Conservation (phyloP, 2,329 filamentous ascomycete species). For the Thielaviopsis euricoi region DNA sequence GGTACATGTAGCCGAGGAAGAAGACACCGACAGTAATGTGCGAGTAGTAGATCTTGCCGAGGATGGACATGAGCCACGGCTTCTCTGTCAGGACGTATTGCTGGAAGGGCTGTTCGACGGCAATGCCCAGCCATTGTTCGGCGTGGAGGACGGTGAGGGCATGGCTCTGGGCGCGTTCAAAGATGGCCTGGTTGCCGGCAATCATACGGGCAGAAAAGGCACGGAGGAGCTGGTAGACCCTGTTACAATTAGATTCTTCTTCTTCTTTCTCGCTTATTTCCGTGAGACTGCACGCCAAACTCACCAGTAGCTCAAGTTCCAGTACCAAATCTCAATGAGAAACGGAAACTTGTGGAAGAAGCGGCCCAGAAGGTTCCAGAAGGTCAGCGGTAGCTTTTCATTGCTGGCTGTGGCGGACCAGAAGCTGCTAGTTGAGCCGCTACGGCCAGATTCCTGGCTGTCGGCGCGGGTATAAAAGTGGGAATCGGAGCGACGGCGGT, state of each 20-base stretch:
- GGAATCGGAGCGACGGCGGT: conserved; percentile 4
- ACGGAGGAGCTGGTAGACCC: conserved; percentile 27
- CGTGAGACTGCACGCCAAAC: conserved; percentile 6
- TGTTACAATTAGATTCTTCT: conserved; percentile 4
- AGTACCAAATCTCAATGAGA: conserved; percentile 22
- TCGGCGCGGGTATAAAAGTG: conserved; percentile 7
- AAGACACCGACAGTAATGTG: conserved; percentile 28
- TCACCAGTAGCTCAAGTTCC: conserved; percentile 22
- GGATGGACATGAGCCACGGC: conserved; percentile 22
- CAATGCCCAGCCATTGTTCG: conserved; percentile 22
- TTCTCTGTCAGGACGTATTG: conserved; percentile 21
- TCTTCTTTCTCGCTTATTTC: not conserved
- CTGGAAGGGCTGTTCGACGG: conserved; percentile 25
- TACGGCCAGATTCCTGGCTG: not conserved
- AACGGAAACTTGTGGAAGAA: conserved; percentile 20
- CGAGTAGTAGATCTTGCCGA: conserved; percentile 28
- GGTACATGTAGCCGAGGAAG: conserved; percentile 32
- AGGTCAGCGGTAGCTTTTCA: conserved; percentile 1
- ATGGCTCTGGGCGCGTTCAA: conserved; percentile 22
- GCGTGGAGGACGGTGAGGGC: conserved; percentile 24
- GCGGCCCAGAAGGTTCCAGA: conserved; percentile 17
- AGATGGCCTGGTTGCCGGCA: conserved; percentile 21
- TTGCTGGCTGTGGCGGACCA: conserved; percentile 5
- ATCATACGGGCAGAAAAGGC: conserved; percentile 26
- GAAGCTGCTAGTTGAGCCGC: not conserved